A percentile compares a stretch with the other conserved stretches of the same genome.
Evolutionary conservation across 2,329 filamentous ascomycete species (phyloP).

Genomic region (Xylaria sp.): DNA sequence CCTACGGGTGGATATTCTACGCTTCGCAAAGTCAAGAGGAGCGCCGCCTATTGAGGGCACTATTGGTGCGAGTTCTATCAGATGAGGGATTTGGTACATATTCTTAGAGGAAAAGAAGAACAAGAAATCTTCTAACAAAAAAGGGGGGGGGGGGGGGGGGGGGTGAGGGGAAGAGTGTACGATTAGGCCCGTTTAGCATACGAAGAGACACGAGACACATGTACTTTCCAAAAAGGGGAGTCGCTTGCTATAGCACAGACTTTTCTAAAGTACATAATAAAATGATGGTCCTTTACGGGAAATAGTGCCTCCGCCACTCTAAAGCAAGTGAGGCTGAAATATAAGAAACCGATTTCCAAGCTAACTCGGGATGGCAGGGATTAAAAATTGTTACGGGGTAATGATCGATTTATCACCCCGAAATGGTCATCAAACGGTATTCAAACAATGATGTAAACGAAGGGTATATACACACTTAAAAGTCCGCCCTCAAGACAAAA

Average conservation of each 20-base stretch:
- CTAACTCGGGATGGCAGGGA: background rate
- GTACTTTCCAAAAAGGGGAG: background rate
- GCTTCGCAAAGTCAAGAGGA: background rate
- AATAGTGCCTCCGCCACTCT: background rate
- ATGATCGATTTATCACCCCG: background rate
- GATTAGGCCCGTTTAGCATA: too few relatives aligned
- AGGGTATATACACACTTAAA: background rate
- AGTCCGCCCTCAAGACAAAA: too few relatives aligned
- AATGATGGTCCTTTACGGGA: background rate
- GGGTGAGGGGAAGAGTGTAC: background rate
- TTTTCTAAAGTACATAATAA: background rate
- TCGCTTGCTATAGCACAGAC: background rate
- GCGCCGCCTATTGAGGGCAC: background rate
- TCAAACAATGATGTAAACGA: background rate
- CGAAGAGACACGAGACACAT: too few relatives aligned
- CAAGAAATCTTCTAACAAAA: background rate
- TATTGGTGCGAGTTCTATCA: background rate
- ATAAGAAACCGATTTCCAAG: background rate
- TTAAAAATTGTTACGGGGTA: background rate
- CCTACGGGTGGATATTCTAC: background rate
- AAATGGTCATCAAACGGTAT: background rate
- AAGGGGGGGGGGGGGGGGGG: background rate
- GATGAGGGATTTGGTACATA: background rate
- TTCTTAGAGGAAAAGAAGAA: background rate
- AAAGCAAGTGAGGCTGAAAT: too few relatives aligned